Conservation (phyloP, 2,329 filamentous ascomycete genomes). For the Lasiodiplodia sp. region DNA sequence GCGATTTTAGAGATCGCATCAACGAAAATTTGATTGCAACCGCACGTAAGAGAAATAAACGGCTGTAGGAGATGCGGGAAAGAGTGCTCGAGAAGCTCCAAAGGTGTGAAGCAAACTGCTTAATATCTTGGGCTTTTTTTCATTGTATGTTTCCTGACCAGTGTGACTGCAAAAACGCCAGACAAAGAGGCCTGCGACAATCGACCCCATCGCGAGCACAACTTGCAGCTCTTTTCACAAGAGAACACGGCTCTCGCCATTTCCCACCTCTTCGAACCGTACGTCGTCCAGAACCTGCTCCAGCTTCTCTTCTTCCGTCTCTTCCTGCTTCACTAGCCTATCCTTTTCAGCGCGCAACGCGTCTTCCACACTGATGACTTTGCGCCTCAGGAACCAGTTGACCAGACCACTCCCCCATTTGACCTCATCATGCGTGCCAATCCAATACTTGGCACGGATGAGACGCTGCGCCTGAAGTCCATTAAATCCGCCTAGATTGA, state of each 20-base stretch:
- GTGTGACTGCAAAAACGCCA: background rate
- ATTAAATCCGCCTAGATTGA: conserved; percentile 70
- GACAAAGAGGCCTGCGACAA: background rate
- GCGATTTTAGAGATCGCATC: background rate
- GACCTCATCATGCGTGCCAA: conserved; percentile 70
- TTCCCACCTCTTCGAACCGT: conserved; percentile 61
- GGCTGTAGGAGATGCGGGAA: background rate
- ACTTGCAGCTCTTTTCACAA: conserved; percentile 29
- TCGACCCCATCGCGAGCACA: background rate
- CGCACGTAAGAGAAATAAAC: background rate
- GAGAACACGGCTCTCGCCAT: conserved; percentile 63
- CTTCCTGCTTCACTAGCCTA: conserved; percentile 39
- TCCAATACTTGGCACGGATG: conserved; percentile 66
- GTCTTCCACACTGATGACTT: conserved; percentile 52
- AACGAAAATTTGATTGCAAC: background rate
- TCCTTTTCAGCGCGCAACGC: conserved; percentile 56
- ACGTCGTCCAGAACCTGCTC: conserved; percentile 47
- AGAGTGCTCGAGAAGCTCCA: background rate
- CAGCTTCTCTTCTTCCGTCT: conserved; percentile 37
- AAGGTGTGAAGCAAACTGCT: background rate
- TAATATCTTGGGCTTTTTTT: background rate
- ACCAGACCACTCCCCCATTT: conserved; percentile 67
- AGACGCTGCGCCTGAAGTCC: conserved; percentile 63
- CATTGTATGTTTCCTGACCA: background rate
- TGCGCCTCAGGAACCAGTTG: conserved; percentile 56